A percentile compares a stretch with the other conserved stretches of the same genome.
Conservation (phyloP, 2,329 filamentous ascomycete species). For the Colletotrichum simmondsii region DNA sequence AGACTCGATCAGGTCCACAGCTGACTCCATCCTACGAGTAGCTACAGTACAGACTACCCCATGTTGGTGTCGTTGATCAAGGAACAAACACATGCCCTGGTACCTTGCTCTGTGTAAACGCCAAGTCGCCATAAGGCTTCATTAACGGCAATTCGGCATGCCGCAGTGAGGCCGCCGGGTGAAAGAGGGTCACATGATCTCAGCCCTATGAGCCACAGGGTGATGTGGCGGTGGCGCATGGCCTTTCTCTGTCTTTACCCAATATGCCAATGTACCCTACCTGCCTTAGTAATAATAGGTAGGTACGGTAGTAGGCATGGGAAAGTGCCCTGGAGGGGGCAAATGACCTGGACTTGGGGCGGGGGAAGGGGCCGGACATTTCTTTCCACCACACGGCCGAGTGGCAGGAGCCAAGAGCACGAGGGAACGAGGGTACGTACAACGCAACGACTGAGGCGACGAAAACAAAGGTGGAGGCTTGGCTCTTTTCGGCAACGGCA, state of each 20-base stretch:
- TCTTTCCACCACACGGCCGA: not conserved
- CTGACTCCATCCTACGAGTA: no score
- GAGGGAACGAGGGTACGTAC: not conserved
- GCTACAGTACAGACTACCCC: not conserved
- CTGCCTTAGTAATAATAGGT: no score
- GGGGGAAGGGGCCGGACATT: not conserved
- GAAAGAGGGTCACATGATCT: slow-evolving; percentile 19
- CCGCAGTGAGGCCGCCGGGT: not conserved
- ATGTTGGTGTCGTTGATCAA: not conserved
- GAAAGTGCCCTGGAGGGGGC: not conserved
- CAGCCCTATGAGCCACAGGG: slow-evolving; percentile 25
- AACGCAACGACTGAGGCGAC: not conserved
- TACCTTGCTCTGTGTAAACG: not conserved
- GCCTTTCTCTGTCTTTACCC: not conserved
- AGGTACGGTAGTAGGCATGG: not conserved
- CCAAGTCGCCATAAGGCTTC: not conserved
- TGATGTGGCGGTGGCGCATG: not conserved
- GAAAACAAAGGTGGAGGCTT: not conserved
- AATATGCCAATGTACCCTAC: no score
- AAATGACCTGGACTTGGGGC: no score
- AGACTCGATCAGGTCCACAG: not conserved
- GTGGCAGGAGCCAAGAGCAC: not conserved
- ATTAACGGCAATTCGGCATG: not conserved
- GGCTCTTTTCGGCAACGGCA: not conserved
- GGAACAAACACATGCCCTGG: not conserved